Percentiles rank a stretch among this genome's conserved stretches.
These are phyloP conservation scores for Eucalyptus caleyi DNA, from an alignment of 345 rosid genomes.

Conservation along the genomic window DNA sequence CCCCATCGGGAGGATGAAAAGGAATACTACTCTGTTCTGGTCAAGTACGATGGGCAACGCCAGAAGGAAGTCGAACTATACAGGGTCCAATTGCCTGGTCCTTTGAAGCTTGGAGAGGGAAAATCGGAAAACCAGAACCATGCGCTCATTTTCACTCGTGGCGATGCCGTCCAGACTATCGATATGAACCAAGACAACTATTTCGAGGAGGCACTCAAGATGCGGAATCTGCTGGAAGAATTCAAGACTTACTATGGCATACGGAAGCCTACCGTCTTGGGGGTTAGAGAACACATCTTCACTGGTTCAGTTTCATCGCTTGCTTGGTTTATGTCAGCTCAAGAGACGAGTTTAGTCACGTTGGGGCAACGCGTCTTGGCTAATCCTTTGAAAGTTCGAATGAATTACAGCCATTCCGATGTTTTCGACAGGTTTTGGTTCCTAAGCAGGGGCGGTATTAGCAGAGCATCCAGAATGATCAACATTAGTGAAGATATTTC, in stretches of 20 bases:
- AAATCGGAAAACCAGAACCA: conserved; percentile 97
- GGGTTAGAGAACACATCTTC: not conserved
- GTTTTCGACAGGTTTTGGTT: conserved; percentile 33
- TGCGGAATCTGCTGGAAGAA: conserved; percentile 89
- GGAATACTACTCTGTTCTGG: conserved; percentile 88
- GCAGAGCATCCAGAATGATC: not conserved
- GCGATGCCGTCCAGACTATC: conserved; percentile 90
- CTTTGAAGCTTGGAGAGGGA: conserved; percentile 90
- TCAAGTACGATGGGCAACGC: conserved; percentile 64
- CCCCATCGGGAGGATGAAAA: conserved; percentile 26
- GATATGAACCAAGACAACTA: conserved; percentile 98
- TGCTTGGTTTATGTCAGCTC: not conserved
- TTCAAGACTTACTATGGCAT: conserved; percentile 4
- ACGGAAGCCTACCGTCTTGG: not conserved
- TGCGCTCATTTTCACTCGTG: conserved; percentile 87
- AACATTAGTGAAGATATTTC: not conserved
- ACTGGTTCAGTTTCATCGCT: not conserved
- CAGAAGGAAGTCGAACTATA: conserved; percentile 79
- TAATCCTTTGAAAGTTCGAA: conserved; percentile 27
- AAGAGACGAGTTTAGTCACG: not conserved
- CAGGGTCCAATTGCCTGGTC: conserved; percentile 86
- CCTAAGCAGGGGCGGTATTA: conserved; percentile 25
- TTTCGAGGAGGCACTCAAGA: conserved; percentile 92
- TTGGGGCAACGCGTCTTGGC: conserved; percentile 6
- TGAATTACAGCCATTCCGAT: conserved; percentile 34